Base-by-base conservation (phyloP, 1,284 basidiomycete species). In the Melampsora americana region DNA sequence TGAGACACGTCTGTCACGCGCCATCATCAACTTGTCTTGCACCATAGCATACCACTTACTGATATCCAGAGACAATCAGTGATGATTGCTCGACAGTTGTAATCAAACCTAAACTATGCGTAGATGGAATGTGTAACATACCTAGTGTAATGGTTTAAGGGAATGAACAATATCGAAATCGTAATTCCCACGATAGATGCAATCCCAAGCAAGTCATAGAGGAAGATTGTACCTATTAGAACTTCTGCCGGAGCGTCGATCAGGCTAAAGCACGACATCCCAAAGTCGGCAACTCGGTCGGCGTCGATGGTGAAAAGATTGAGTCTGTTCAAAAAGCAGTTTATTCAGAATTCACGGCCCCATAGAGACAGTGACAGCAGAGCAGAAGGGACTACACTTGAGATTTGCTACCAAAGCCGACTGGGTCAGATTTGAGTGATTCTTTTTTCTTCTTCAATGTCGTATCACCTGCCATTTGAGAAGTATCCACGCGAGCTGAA, bases 121-220 rank as follows among this genome's bases (percentile, higher is more conserved):
- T 18, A 44, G 35, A 64, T 18, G n/a, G 4, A 7, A 9, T 35
- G 2, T 26, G 28, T 26, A 30, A 18, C 61, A 39, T 18, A 64
- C 61, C 61, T 64, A 39, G 61, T 64, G 32, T 64, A 64, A 50
- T 77, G 77, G 59, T 79, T 72, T 14, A 80, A 16, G 0, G 80
- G 80, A 62, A 79, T 78, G 14, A 77, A 30, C 20, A 79, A 26
- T 32, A 80, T 64, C 18, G 77, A 77, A 2, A 76, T 72, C 4
- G 35, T 72, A 3, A 80, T 74, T 26, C 80, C 80, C 9, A 78
- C 69, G 18, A 80, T 76, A 1, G 80, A 79, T 14, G 77, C 77
- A 74, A 78, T 78, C 11, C 80, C 80, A 26, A 81, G 77, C 26
- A 81, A 78, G 46, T 78, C 72, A 70, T 79, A 80, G 20, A 78